These are phyloP conservation scores for Schizothecium vesticola DNA, from an alignment of 495 filamentous ascomycete species.

Conservation along the genomic window DNA sequence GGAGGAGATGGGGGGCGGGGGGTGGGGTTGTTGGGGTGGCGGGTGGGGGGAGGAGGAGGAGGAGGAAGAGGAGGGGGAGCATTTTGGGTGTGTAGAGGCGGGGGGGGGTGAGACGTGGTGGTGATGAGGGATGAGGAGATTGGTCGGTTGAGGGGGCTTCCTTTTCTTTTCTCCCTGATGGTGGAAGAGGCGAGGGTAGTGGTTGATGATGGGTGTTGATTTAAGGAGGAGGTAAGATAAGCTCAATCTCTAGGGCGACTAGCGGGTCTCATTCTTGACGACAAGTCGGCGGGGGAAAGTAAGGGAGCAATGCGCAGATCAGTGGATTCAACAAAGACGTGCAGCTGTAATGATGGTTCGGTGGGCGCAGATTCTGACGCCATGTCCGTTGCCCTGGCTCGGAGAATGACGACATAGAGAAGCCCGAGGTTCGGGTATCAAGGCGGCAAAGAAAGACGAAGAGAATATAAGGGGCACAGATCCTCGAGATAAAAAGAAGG, in stretches of 20 bases:
- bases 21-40: background rate
- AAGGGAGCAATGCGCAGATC: background rate
- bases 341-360: background rate
- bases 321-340: too few species aligned
- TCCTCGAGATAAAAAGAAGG: too few species aligned
- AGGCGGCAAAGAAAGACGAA: too few species aligned
- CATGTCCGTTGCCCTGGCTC: background rate
- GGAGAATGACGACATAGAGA: background rate
- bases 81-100: background rate
- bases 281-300: background rate
- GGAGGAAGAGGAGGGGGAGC: background rate
- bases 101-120: too few species aligned
- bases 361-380: background rate
- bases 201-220: background rate
- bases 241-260: background rate
- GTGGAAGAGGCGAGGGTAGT: background rate
- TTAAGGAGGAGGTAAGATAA: background rate
- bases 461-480: too few species aligned
- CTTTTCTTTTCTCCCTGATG: background rate
- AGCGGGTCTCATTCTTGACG: background rate
- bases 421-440: background rate
- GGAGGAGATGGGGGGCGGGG: slow-evolving; percentile 40
- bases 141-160: background rate
- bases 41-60: background rate
- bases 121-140: background rate